Evolutionary conservation across 306 rosid species (phyloP).

Genomic region (Cucurbita maxima): DNA sequence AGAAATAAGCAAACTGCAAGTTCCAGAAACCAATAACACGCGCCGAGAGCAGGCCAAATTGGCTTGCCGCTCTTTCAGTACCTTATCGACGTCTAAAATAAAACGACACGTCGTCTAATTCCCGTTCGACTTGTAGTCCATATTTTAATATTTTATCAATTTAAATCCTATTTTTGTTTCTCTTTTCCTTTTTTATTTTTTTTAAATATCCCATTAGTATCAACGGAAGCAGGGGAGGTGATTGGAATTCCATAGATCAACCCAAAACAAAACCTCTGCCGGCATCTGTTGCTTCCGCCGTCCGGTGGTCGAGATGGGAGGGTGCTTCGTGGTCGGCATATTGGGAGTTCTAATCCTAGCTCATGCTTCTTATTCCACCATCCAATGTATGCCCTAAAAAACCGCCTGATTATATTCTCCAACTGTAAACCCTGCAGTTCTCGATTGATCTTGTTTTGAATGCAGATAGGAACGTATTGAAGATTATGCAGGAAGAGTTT

Average conservation of each 20-base stretch:
- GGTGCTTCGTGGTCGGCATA: conserved; percentile 39
- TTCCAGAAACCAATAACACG: too few relatives aligned
- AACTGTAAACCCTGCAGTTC: neutral
- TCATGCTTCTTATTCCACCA: conserved; percentile 66
- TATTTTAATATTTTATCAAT: too few relatives aligned
- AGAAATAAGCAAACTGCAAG: too few relatives aligned
- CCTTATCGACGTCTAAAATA: too few relatives aligned
- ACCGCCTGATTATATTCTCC: neutral
- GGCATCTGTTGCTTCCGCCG: conserved; percentile 3
- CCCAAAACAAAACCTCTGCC: neutral
- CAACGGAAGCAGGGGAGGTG: neutral
- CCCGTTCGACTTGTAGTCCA: too few relatives aligned
- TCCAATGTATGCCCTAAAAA: conserved; percentile 36
- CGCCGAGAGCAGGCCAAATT: too few relatives aligned
- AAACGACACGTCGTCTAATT: too few relatives aligned
- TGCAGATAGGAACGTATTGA: conserved; percentile 70
- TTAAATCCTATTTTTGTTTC: too few relatives aligned
- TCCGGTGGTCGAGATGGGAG: conserved; percentile 28
- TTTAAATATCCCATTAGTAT: neutral
- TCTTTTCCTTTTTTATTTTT: too few relatives aligned
- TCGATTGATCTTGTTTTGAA: conserved; percentile 13
- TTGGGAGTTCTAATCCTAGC: conserved; percentile 40
- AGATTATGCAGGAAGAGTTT: conserved; percentile 83
- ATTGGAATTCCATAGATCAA: neutral
- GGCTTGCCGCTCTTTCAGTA: too few relatives aligned